Evolutionary conservation across 371 early-diverging fungal genomes (phyloP), one percentile per base, ranked within the genome.

Genomic region (Haplosporangium sp.): DNA sequence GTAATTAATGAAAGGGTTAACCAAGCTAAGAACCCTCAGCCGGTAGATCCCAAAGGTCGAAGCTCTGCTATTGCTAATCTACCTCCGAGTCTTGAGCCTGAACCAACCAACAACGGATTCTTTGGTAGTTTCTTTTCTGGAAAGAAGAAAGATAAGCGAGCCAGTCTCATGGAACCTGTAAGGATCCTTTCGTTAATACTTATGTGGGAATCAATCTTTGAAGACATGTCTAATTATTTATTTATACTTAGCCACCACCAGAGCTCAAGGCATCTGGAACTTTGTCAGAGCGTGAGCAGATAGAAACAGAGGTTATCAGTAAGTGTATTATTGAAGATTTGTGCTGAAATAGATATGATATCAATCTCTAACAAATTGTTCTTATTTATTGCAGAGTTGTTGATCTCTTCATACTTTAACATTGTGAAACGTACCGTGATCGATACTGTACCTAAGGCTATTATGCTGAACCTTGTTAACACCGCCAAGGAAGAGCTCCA

Each of bases 401-500:
- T 98, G 71, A 95, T 99, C 61, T 90, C 92, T 69, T 97, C 97
- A 3, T 99, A 99, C 87, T 98, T 93, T 84, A 94, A 95, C 78
- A 97, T 99, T 84, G 97, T 99, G 63, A 99, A 99, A 88, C 94
- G 97, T 63, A 99, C 98, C 4, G 92, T 97, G 68, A 91, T 97
- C 55, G 99, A 99, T 83, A 94, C 99, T 87, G 96, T 99, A 1
- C 99, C 99, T 57, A 99, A 99, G 83, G 97, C 99, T 7, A 95
- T 99, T 72, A 99, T 99, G 98, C 89, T 96, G 39, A 98, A 99
- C 84, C 88, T 99, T 44, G 99, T 99, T 2, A 88, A 85, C 61
- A 90, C 90, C 70, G 88, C 98, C 42, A 97, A 96, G 86, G 96
- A 97, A 52, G 94, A 94, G 57, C 89, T 99, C 61, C 99, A 99